Evolutionary conservation across 306 rosid genomes (phyloP).

Genomic region (Citrullus mucosospermus): DNA sequence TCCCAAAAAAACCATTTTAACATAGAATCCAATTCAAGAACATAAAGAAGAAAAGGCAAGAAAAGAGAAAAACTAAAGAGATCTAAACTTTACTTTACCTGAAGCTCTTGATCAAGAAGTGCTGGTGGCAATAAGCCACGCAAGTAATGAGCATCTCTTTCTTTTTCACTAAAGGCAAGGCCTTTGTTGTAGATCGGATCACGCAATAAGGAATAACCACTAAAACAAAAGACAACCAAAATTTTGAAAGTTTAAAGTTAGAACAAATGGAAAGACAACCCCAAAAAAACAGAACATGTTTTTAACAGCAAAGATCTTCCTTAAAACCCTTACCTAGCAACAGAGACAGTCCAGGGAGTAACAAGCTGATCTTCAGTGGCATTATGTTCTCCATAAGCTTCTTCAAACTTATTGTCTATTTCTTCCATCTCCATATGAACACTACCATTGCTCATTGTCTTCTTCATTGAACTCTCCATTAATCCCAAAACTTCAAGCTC

Average conservation of each 20-base stretch:
- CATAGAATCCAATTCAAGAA: not conserved
- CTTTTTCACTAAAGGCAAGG: slow-evolving; percentile 67
- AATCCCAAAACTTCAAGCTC: slow-evolving; percentile 14
- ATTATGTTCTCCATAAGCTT: slow-evolving; percentile 5
- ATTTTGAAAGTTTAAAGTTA: not conserved
- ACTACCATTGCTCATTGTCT: slow-evolving; percentile 39
- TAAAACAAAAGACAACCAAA: slow-evolving; percentile 18
- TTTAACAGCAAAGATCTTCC: not conserved
- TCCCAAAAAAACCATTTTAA: slow-evolving; percentile 2
- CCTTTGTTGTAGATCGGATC: slow-evolving; percentile 97
- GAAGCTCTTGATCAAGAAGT: slow-evolving; percentile 63
- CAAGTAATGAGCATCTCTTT: slow-evolving; percentile 91
- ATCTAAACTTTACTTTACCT: slow-evolving; percentile 25
- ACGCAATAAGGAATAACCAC: slow-evolving; percentile 69
- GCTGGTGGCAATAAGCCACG: slow-evolving; percentile 94
- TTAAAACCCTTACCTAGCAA: slow-evolving; percentile 4
- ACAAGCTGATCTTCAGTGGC: slow-evolving; percentile 4
- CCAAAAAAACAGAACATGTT: not conserved
- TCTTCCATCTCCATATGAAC: slow-evolving; percentile 34
- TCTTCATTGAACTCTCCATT: slow-evolving; percentile 37
- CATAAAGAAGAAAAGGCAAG: not conserved
- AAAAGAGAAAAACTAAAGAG: not conserved
- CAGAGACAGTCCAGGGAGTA: slow-evolving; percentile 7
- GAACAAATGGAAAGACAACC: not conserved
- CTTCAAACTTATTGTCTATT: slow-evolving; percentile 4